A percentile compares a stretch with the other conserved stretches of the same genome.
Conservation (phyloP, 2,329 filamentous ascomycete genomes). For the Celoporthe dispersa region DNA sequence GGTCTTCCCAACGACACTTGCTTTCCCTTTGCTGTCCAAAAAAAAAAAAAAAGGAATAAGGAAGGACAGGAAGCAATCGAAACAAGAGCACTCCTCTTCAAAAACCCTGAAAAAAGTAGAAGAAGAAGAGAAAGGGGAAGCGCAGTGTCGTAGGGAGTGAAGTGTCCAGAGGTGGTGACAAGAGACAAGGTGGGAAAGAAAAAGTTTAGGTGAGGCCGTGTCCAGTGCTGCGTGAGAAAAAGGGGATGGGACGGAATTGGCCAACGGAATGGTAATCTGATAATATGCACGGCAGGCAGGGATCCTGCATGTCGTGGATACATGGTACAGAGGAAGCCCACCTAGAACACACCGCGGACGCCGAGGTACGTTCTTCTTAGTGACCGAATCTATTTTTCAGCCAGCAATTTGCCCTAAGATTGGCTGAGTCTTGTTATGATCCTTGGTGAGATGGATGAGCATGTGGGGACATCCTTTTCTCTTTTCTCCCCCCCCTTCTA, state of each 20-base stretch:
- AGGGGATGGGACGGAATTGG: conserved; percentile 17
- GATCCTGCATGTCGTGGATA: conserved; percentile 11
- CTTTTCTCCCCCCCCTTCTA: too few species aligned
- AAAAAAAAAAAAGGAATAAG: conserved; percentile 11
- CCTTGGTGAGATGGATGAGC: background rate
- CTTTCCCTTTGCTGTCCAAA: background rate
- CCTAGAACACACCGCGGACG: background rate
- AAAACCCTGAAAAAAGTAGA: background rate
- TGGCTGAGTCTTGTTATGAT: background rate
- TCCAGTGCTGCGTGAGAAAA: background rate
- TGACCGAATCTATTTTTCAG: background rate
- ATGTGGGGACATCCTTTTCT: background rate
- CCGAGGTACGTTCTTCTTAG: background rate
- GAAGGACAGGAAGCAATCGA: conserved; percentile 14
- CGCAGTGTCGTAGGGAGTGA: background rate
- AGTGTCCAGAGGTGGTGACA: background rate
- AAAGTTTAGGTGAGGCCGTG: conserved; percentile 3
- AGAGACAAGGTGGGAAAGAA: background rate
- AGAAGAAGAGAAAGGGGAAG: background rate
- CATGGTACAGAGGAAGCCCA: background rate
- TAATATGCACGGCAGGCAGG: conserved; percentile 7
- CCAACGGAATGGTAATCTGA: conserved; percentile 16
- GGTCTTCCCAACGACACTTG: background rate
- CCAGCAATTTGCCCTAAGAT: conserved; percentile 7
- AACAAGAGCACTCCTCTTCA: background rate